Evolutionary conservation across 257 asterid species (phyloP).

Genomic region (Penstemon newberryi): DNA sequence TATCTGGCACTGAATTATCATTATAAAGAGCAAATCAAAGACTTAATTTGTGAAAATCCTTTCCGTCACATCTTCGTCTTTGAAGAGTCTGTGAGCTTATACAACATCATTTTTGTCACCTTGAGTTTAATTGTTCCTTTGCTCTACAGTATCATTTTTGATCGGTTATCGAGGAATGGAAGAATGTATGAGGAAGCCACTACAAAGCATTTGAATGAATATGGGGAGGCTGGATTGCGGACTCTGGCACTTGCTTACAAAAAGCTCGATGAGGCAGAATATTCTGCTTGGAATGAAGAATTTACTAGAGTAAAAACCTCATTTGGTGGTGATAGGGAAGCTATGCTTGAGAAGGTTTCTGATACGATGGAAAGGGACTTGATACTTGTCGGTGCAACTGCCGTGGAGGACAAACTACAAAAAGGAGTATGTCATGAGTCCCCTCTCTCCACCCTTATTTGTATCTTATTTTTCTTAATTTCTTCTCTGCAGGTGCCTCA

Average conservation of each 20-base stretch:
- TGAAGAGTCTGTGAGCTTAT: conserved; percentile 7
- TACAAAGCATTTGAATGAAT: conserved; percentile 79
- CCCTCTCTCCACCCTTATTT: background rate
- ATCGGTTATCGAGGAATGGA: conserved; percentile 75
- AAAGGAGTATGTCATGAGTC: conserved; percentile 67
- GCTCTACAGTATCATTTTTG: conserved; percentile 83
- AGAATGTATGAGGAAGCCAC: conserved; percentile 70
- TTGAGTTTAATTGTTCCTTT: conserved; percentile 28
- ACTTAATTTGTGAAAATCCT: too few relatives aligned
- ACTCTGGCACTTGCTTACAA: conserved; percentile 93
- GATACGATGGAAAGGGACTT: conserved; percentile 88
- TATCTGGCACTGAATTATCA: too few relatives aligned
- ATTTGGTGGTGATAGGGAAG: conserved; percentile 78
- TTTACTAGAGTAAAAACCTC: conserved; percentile 77
- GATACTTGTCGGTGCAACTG: conserved; percentile 97
- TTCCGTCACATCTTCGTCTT: background rate
- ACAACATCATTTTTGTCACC: conserved; percentile 7
- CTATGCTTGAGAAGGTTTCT: conserved; percentile 75
- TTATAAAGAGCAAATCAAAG: too few relatives aligned
- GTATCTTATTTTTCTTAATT: conserved; percentile 13
- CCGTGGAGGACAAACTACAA: conserved; percentile 98
- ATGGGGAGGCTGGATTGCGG: conserved; percentile 94
- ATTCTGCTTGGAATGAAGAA: conserved; percentile 86
- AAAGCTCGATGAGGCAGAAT: conserved; percentile 76
- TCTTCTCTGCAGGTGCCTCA: conserved; percentile 78